A percentile compares a stretch with the other conserved stretches of the same genome.
These are phyloP conservation scores for Hyaloraphidium curvatum DNA, from an alignment of 192 early-diverging fungal species.

Conservation along the genomic window DNA sequence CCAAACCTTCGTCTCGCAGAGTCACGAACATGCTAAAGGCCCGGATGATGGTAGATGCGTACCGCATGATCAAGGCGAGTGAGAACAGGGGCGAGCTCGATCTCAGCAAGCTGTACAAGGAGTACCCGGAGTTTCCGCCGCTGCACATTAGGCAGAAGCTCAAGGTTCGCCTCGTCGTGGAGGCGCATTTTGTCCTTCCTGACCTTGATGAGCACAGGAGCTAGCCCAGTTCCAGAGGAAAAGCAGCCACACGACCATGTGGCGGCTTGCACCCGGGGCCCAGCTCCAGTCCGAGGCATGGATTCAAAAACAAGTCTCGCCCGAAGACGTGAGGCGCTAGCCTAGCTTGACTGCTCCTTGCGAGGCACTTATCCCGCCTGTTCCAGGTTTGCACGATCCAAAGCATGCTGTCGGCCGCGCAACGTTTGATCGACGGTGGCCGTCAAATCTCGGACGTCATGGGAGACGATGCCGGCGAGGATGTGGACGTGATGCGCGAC, in stretches of 20 bases:
- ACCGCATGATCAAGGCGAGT: slow-evolving; percentile 69
- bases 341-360: no score
- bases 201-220: slow-evolving; percentile 30
- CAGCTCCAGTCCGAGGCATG: slow-evolving; percentile 80
- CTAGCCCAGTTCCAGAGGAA: slow-evolving; percentile 86
- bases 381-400: slow-evolving; percentile 60
- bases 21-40: slow-evolving; percentile 74
- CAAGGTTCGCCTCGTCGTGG: slow-evolving; percentile 33
- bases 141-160: slow-evolving; percentile 67
- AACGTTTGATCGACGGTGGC: slow-evolving; percentile 77
- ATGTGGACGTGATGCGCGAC: slow-evolving; percentile 45
- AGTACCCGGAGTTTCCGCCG: slow-evolving; percentile 76
- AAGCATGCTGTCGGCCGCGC: slow-evolving; percentile 79
- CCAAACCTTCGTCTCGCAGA: slow-evolving; percentile 80
- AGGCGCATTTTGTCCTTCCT: no score
- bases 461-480: no score
- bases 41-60: slow-evolving; percentile 42
- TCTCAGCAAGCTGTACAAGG: slow-evolving; percentile 53
- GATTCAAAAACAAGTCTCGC: slow-evolving; percentile 75
- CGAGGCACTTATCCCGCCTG: no score
- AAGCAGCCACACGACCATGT: slow-evolving; percentile 66
- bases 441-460: slow-evolving; percentile 36
- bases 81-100: slow-evolving; percentile 45
- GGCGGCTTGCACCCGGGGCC: slow-evolving; percentile 58
- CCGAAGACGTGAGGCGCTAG: no score